Base-by-base conservation (phyloP, 2,329 filamentous ascomycete genomes). In the Pseudocercospora fuligena region DNA sequence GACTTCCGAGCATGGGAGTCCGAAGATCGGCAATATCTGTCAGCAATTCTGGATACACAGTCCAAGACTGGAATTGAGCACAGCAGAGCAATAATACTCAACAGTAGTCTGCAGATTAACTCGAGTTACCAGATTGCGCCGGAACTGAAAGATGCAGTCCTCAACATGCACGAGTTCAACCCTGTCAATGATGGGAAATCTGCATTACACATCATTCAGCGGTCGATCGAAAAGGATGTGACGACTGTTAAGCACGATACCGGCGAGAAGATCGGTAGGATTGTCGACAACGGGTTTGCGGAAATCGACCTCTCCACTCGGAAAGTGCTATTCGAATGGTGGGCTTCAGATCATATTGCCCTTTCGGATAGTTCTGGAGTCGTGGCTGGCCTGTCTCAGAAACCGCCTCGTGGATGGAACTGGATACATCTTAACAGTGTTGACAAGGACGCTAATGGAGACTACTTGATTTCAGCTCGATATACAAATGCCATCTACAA, bases 121-220 rank as follows among this genome's bases (percentile, higher is more conserved):
- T 53, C 49, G 23, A 12, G 33, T 1, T 73, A 70, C 51, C 49
- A 58, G 29, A 60, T 56, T 21, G 3, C 58, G 9, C n/a, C 59
- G 2, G 36, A 53, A 8, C 1, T 9, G 53, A 51, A 40, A 33
- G 19, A 58, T 40, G 8, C 29, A 7, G 23, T 53, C 3, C 77
- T 80, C 60, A 76, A 80, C 58, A 79, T 79, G 51, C 79, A 81
- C 63, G 79, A 81, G 56, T 78, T 79, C 66, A 78, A 77, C 5
- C 64, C 80, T 6, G 67, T 74, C 47, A 63, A 76, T 5, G 69
- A 74, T 53, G 78, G 77, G 7, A 66, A 73, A 33, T 72, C 75
- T 8, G 78, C 75, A 3, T 63, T 80, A 11, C 53, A 56, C 9
- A 33, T 69, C 16, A 64, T 66, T 73, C 75, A 27, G 75, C 74